Base-by-base conservation (phyloP, 306 rosid species). In the Styphnolobium japonicum region DNA sequence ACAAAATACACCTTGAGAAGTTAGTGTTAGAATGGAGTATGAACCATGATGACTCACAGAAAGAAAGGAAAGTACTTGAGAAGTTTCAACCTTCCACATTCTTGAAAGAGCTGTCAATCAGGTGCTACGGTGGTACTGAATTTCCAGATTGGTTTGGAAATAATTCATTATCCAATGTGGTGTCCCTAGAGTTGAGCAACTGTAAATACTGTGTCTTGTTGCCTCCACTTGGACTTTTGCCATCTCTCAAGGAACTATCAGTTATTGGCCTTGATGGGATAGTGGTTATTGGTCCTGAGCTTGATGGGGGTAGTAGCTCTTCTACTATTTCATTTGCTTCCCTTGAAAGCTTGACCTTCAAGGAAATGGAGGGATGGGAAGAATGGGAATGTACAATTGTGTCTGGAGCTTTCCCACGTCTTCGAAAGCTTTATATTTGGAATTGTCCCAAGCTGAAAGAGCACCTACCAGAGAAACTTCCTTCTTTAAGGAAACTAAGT, bases 111-210 rank as follows among this genome's bases (percentile, higher is more conserved):
- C 14, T 76, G 10, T 49, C 31, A 5, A 3, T 77, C 5, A 5
- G 19, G 2, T 4, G 10, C 7, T 77, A 77, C 36, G 53, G 40
- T 6, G 49, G 76, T 10, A 19, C 25, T 33, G 46, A 33, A 11
- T 51, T 51, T 5, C 76, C 76, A 31, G 8, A 71, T 71, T 71
- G 76, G 76, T 36, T 71, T 4, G 75, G 76, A 16, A 23, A 48
- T 46, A 3, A 10, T 29, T 69, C 75, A 46, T 48, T 69, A 37
- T 48, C 43, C 1, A 71, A 51, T 19, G 27, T 71, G 14, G 43
- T 18, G 21, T 33, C 48, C 16, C 27, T 71, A 4, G n/a, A 33
- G 23, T 57, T 51, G 9, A 31, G 22, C 9, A 71, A 33, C 19
- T n/a, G n/a, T n/a, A 51, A 11, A 10, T 10, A 18, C 18, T 71